Evolutionary conservation across 1,139 yeast genomes (phyloP), one percentile per base, ranked within the genome.

Genomic region (Yamadazyma blattariae): DNA sequence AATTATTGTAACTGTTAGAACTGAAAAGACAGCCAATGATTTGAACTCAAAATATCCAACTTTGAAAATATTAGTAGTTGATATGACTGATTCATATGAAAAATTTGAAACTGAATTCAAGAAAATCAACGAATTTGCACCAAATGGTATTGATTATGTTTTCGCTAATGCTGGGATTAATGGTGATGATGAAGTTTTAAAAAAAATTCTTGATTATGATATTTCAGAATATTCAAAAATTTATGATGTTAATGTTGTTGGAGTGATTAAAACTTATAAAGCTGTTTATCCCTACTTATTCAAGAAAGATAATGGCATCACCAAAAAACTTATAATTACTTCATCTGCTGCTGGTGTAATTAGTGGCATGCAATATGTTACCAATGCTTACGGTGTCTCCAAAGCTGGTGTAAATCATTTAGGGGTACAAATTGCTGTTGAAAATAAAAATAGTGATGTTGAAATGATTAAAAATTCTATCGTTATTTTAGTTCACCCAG

Each of bases 1-100:
- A 9, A 62, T 62, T 22, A 50, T 61, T 42, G 33, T 36, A 7
- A 32, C 40, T 9, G 38, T 35, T 16, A 37, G 40, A 32, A 21
- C n/a, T n/a, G n/a, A n/a, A n/a, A n/a, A n/a, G n/a, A n/a, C n/a
- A n/a, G n/a, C n/a, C n/a, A n/a, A n/a, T n/a, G n/a, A n/a, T n/a
- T n/a, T n/a, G n/a, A n/a, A n/a, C n/a, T n/a, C n/a, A n/a, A n/a
- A n/a, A 8, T 17, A 10, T 2, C 25, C 33, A 14, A 27, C 29
- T 17, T 7, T 52, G 16, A 55, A 53, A 30, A 30, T 52, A 3
- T 39, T 52, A 13, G 26, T 20, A 20, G 20, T 41, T 21, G 48
- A 43, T 25, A 22, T 43, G 27, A 11, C 31, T 3, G 36, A 22
- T 25, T n/a, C 32, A 7, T 40, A 32, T 29, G 35, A 25, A 5